Evolutionary conservation across 2,329 filamentous ascomycete species (phyloP).

Genomic region (Calonectria hawksworthii): DNA sequence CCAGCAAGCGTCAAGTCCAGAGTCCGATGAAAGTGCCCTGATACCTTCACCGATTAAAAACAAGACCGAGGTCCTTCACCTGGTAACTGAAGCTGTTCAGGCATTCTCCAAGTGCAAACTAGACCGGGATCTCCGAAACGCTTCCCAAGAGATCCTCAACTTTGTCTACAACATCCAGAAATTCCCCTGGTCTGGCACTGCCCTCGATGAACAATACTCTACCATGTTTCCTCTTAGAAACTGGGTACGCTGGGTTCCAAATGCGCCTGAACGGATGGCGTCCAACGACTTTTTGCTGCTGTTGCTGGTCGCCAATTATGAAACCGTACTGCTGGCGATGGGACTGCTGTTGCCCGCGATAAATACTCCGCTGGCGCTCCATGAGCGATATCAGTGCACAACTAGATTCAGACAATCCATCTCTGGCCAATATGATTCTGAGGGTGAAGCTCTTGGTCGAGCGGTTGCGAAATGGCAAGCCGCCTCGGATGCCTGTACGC

Average conservation of each 20-base stretch:
- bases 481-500: not conserved
- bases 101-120: constrained; percentile 6
- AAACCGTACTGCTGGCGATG: not conserved
- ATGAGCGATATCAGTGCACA: not conserved
- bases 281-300: not conserved
- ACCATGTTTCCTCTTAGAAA: constrained; percentile 1
- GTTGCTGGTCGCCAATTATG: not conserved
- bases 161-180: constrained; percentile 7
- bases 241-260: not conserved
- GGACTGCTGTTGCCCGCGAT: not conserved
- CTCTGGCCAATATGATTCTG: not conserved
- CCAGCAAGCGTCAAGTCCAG: not conserved
- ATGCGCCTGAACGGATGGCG: not conserved
- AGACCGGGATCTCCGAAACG: not conserved
- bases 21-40: not conserved
- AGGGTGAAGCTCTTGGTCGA: not conserved
- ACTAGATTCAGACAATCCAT: not conserved
- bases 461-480: not conserved
- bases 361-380: not conserved
- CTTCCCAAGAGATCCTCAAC: not conserved
- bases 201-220: not conserved
- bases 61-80: not conserved
- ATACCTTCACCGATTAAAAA: not conserved
- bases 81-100: not conserved
- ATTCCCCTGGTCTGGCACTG: not conserved